phyloP scores from a whole-genome alignment of 1,139 yeast genomes.

The Zhuliangozyma blackwelliae region DNA sequence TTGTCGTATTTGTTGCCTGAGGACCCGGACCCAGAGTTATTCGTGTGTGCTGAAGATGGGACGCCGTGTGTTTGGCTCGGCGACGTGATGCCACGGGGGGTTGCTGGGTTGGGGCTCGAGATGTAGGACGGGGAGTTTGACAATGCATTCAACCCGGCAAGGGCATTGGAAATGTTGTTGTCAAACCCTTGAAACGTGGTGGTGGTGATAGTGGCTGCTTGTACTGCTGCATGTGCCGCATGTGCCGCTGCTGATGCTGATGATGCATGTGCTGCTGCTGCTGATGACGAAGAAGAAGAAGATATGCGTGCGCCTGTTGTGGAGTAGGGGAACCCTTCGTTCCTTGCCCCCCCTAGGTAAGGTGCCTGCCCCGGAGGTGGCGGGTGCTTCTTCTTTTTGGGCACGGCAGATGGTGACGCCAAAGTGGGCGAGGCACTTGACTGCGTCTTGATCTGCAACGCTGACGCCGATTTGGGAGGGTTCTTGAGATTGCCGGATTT shows the following conservation, averaged over 20 bases:
- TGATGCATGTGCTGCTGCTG: too few relatives aligned
- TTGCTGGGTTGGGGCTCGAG: conserved; percentile 27
- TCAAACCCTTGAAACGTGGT: conserved; percentile 41
- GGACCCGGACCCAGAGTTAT: too few relatives aligned
- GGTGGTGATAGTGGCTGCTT: conserved; percentile 3
- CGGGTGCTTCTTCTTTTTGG: conserved; percentile 23
- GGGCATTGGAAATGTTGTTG: conserved; percentile 39
- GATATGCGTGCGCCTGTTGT: too few relatives aligned
- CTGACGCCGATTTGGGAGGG: conserved; percentile 44
- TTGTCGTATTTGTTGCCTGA: conserved; percentile 4
- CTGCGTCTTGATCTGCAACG: conserved; percentile 12
- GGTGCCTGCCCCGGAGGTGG: conserved; percentile 6
- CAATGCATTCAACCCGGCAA: conserved; percentile 46
- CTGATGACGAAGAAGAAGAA: neutral
- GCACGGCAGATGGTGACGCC: conserved; percentile 5
- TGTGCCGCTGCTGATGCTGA: conserved; percentile 6
- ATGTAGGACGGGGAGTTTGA: conserved; percentile 34
- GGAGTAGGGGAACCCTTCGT: too few relatives aligned
- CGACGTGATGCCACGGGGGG: conserved; percentile 20
- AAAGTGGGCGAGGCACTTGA: conserved; percentile 2
- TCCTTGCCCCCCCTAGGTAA: too few relatives aligned
- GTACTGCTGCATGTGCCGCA: conserved; percentile 3
- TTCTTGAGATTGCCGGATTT: conserved; percentile 60
- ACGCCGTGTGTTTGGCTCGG: conserved; percentile 16
- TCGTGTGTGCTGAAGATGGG: neutral